These are phyloP conservation scores for Plasmodium gonderi DNA, from an alignment of 169 alveolate species.

Conservation along the genomic window DNA sequence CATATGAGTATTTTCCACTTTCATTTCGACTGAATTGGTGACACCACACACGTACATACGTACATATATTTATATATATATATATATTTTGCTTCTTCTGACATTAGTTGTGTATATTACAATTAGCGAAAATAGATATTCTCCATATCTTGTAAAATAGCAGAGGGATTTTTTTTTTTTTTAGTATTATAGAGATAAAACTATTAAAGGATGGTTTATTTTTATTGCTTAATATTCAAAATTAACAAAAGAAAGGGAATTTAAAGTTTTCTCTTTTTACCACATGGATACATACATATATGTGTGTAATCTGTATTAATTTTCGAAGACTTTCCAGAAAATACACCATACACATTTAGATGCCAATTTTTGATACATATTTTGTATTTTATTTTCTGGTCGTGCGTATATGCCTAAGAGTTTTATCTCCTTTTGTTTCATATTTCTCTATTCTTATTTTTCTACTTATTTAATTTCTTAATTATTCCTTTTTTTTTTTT, in stretches of 20 bases:
- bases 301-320: neutral
- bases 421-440: neutral
- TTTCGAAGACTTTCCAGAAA: neutral
- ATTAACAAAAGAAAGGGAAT: constrained; percentile 8
- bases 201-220: neutral
- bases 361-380: neutral
- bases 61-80: neutral
- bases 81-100: neutral
- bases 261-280: constrained; percentile 8
- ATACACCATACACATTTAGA: constrained; percentile 1
- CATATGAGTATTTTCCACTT: neutral
- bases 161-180: neutral
- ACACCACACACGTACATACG: neutral
- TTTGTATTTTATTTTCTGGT: neutral
- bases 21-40: neutral
- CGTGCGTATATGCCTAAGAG: neutral
- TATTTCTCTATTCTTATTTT: neutral
- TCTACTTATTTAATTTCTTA: neutral
- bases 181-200: neutral
- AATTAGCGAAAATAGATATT: neutral
- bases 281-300: neutral
- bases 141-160: constrained; percentile 1
- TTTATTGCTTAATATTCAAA: neutral
- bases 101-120: neutral
- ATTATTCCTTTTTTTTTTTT: neutral